These are phyloP conservation scores for Mucuna pruriens DNA, from an alignment of 306 rosid genomes.

Conservation along the genomic window DNA sequence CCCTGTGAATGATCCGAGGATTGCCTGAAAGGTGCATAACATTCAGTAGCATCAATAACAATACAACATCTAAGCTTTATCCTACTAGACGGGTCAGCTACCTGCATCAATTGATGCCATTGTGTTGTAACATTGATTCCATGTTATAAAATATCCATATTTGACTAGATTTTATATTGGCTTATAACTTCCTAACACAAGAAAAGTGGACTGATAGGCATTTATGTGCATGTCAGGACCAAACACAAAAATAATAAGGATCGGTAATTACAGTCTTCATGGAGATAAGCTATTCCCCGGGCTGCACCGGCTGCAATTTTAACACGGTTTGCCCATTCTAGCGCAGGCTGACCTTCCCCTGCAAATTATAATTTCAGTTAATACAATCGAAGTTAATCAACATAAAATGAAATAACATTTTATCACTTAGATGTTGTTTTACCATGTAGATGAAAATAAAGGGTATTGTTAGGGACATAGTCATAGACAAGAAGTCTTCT, in stretches of 20 bases:
- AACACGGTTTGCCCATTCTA: constrained; percentile 81
- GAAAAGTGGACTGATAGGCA: constrained; percentile 18
- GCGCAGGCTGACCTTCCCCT: constrained; percentile 65
- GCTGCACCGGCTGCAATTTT: constrained; percentile 93
- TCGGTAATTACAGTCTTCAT: constrained; percentile 84
- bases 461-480: constrained; percentile 77
- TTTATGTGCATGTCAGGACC: constrained; percentile 11
- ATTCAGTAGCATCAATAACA: constrained; percentile 27
- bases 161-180: background rate
- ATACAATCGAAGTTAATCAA: constrained; percentile 30
- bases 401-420: constrained; percentile 27
- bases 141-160: background rate
- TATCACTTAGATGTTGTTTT: constrained; percentile 42
- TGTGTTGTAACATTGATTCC: background rate
- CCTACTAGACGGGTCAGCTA: background rate
- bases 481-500: constrained; percentile 92
- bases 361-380: constrained; percentile 36
- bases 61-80: background rate
- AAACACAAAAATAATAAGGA: constrained; percentile 24
- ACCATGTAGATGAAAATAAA: constrained; percentile 91
- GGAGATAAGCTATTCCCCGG: constrained; percentile 94
- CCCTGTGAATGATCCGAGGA: constrained; percentile 95
- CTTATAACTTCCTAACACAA: background rate
- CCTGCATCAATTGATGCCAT: background rate
- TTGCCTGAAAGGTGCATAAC: constrained; percentile 62